A percentile compares a stretch with the other conserved stretches of the same genome.
phyloP scores from a whole-genome alignment of 345 rosid genomes.

The Corchorus capsularis region DNA sequence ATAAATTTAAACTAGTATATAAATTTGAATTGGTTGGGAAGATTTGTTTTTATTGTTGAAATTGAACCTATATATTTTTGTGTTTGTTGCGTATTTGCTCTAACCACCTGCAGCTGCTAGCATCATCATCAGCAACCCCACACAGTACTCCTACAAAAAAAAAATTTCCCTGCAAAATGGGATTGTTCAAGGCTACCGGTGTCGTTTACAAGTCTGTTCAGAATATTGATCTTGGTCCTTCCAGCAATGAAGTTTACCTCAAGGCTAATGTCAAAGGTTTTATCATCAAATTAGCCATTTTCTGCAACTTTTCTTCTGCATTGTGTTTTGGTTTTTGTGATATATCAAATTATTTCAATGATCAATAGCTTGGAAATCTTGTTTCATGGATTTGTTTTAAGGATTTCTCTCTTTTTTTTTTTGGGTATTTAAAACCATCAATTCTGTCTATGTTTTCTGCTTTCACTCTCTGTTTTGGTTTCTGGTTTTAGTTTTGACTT shows the following conservation, averaged over 20 bases:
- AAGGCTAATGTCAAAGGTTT: conserved; percentile 69
- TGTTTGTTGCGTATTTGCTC: no score
- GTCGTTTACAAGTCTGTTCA: conserved; percentile 49
- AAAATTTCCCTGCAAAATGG: conserved; percentile 31
- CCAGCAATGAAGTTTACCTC: conserved; percentile 44
- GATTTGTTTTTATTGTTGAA: no score
- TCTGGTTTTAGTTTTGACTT: no score
- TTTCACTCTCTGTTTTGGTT: not conserved
- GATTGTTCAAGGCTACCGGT: conserved; percentile 40
- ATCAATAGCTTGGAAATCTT: not conserved
- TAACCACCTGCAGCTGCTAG: no score
- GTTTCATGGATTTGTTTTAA: not conserved
- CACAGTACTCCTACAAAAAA: no score
- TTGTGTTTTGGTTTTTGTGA: not conserved
- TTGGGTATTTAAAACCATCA: not conserved
- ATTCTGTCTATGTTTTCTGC: not conserved
- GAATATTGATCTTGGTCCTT: conserved; percentile 45
- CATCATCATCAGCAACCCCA: no score
- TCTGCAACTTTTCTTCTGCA: not conserved
- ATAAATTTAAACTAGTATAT: no score
- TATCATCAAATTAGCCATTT: not conserved
- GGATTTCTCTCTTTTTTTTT: not conserved
- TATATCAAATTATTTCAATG: not conserved
- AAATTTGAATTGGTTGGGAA: no score
- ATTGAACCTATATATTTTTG: no score